Percentiles rank a stretch among this genome's conserved stretches.
phyloP scores from a whole-genome alignment of 2,329 filamentous ascomycete species.

The Ampelomyces quisqualis region DNA sequence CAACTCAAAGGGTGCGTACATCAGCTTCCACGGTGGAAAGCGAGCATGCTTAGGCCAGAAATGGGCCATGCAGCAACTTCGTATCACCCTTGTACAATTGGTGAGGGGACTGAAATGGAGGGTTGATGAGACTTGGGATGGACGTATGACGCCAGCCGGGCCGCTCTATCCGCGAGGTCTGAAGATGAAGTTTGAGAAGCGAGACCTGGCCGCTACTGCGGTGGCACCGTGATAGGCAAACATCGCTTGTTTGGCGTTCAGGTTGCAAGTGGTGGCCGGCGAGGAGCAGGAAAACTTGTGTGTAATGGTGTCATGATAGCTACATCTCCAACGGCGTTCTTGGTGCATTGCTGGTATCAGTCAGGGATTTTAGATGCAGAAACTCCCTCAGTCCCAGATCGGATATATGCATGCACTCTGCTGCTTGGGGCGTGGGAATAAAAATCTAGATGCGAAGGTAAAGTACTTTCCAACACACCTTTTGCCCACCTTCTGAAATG shows the following conservation, averaged over 20 bases:
- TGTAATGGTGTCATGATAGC: conserved; percentile 1
- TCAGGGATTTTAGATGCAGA: no score
- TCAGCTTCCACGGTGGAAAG: conserved; percentile 47
- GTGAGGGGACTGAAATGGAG: conserved; percentile 26
- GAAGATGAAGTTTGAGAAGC: conserved; percentile 22
- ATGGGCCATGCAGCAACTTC: conserved; percentile 45
- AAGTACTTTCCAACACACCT: no score
- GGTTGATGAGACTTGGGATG: conserved; percentile 29
- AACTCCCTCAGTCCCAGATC: no score
- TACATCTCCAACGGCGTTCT: conserved; percentile 3
- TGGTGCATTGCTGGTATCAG: neutral
- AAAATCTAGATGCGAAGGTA: no score
- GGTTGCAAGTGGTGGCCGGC: neutral
- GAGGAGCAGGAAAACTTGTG: no score
- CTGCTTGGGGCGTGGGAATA: no score
- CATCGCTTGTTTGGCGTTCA: neutral
- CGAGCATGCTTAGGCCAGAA: conserved; percentile 47
- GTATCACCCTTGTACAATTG: conserved; percentile 38
- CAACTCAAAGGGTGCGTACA: conserved; percentile 44
- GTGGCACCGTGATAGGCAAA: neutral
- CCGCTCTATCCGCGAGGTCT: conserved; percentile 22
- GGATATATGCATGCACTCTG: no score
- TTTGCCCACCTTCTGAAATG: no score
- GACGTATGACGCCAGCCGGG: conserved; percentile 30
- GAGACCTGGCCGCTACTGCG: conserved; percentile 4